Evolutionary conservation across 805 yeast species (phyloP).

Genomic region (Saturnispora bothae): DNA sequence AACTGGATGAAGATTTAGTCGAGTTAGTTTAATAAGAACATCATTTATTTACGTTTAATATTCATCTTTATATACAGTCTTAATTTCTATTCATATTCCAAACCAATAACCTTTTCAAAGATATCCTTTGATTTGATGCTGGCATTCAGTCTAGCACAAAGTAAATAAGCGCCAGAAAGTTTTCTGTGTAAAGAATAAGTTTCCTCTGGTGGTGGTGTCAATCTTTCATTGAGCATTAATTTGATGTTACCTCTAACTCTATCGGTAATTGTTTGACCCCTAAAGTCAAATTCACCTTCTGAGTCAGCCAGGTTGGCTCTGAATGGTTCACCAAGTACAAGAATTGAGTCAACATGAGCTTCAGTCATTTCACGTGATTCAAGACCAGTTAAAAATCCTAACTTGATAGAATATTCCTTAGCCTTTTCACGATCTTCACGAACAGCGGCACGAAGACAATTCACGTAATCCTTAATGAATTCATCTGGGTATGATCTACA

Average conservation of each 20-base stretch:
- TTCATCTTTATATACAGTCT: background rate
- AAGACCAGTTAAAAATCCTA: constrained; percentile 87
- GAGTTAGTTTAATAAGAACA: constrained; percentile 23
- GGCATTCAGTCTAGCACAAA: constrained; percentile 81
- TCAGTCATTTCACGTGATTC: constrained; percentile 81
- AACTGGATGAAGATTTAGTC: constrained; percentile 52
- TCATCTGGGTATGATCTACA: constrained; percentile 65
- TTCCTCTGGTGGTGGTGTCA: constrained; percentile 97
- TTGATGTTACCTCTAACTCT: constrained; percentile 83
- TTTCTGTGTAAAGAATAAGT: constrained; percentile 95
- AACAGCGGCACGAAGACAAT: constrained; percentile 66
- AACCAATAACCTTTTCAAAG: constrained; percentile 66
- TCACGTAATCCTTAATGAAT: constrained; percentile 61
- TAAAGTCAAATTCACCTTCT: constrained; percentile 56
- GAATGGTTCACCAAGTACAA: constrained; percentile 91
- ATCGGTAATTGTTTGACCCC: constrained; percentile 83
- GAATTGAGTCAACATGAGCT: constrained; percentile 85
- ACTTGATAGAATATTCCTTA: constrained; percentile 50
- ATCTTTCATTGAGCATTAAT: constrained; percentile 80
- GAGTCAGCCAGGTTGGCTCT: constrained; percentile 33
- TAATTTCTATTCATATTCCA: constrained; percentile 21
- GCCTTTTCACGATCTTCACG: constrained; percentile 54
- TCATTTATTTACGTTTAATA: background rate
- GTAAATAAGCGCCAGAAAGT: constrained; percentile 83
- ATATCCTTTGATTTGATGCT: constrained; percentile 69